Percentiles rank a stretch among this genome's conserved stretches.
phyloP scores from a whole-genome alignment of 2,329 filamentous ascomycete species.

The Ceratocystis destructans region DNA sequence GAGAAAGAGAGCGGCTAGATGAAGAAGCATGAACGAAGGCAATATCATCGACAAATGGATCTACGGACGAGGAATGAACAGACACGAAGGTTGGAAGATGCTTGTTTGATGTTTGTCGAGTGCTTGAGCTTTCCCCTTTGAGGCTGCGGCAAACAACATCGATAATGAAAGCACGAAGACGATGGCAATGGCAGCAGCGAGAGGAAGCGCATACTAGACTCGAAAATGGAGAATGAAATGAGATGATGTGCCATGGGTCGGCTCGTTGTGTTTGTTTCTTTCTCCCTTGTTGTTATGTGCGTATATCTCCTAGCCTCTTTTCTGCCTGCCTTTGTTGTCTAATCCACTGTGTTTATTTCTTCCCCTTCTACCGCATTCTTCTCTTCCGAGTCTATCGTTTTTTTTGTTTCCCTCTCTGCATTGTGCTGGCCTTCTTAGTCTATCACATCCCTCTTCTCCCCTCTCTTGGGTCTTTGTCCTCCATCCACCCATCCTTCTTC shows the following conservation, averaged over 20 bases:
- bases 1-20: background rate
- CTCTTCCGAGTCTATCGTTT: background rate
- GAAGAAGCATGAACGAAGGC: background rate
- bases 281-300: too few relatives aligned
- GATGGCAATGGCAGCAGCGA: background rate
- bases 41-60: background rate
- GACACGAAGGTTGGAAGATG: too few relatives aligned
- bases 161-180: too few relatives aligned
- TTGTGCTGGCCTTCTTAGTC: background rate
- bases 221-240: background rate
- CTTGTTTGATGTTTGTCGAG: too few relatives aligned
- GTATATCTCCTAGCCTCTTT: too few relatives aligned
- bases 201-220: background rate
- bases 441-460: background rate
- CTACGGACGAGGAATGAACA: too few relatives aligned
- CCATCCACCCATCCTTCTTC: background rate
- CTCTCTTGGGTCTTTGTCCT: background rate
- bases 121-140: too few relatives aligned
- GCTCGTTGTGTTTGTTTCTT: background rate
- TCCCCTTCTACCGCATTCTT: background rate
- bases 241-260: background rate
- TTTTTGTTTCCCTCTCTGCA: background rate
- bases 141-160: background rate
- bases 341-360: background rate
- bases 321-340: too few relatives aligned